Conservation (phyloP, 345 rosid genomes). For the Arabis hirsuta region DNA sequence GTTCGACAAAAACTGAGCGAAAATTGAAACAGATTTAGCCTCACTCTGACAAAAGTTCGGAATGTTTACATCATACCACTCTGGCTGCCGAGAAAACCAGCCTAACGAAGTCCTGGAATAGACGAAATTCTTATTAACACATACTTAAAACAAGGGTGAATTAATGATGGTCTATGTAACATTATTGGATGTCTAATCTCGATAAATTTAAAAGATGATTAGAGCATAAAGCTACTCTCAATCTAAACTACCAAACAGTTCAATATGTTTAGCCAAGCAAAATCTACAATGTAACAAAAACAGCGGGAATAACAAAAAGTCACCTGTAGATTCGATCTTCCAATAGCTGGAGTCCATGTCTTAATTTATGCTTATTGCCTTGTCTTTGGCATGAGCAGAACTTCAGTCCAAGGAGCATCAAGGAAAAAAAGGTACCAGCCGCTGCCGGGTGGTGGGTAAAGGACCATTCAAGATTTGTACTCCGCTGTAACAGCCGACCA, state of each 20-base stretch:
- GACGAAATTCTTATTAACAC: constrained; percentile 24
- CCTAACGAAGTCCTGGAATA: constrained; percentile 75
- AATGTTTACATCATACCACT: constrained; percentile 67
- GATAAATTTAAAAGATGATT: neutral
- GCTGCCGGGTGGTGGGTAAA: constrained; percentile 93
- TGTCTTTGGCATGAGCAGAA: constrained; percentile 77
- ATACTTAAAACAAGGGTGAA: neutral
- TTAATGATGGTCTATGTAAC: neutral
- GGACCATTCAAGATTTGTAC: constrained; percentile 72
- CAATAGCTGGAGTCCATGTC: constrained; percentile 71
- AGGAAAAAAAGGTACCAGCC: constrained; percentile 83
- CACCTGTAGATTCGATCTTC: constrained; percentile 91
- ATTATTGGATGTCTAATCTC: neutral
- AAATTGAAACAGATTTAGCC: constrained; percentile 77
- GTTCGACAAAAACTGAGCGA: constrained; percentile 66
- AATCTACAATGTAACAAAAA: neutral
- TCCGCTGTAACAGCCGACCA: constrained; percentile 81
- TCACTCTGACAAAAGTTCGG: constrained; percentile 68
- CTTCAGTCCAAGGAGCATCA: constrained; percentile 93
- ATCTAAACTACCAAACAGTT: neutral
- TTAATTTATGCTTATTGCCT: constrained; percentile 72
- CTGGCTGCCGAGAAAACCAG: constrained; percentile 90
- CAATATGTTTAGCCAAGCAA: neutral
- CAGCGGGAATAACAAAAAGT: constrained; percentile 3
- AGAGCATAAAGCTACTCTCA: neutral